Base-by-base conservation (phyloP, 2,329 filamentous ascomycete species). In the Thelonectria blattea region DNA sequence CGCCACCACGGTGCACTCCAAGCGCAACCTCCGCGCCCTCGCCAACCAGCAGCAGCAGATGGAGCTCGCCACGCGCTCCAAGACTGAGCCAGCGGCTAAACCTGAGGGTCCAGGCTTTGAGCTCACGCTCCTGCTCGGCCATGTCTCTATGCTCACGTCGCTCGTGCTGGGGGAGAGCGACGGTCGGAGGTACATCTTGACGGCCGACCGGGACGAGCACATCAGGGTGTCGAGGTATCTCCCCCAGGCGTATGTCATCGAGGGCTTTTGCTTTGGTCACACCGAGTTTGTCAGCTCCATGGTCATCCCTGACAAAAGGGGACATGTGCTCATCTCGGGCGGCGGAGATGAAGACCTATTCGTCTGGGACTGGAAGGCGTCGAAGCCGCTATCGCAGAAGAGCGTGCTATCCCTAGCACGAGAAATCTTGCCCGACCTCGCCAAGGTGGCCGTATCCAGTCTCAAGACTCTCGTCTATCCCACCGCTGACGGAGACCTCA, bases 121-220 rank as follows among this genome's bases (percentile, higher is more conserved):
- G 68, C 86, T 92, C 68, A 85, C 88, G 39, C 81, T 97, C 1
- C 81, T 97, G 8, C 86, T 99, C 1, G 95, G 95, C 12, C 95
- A 99, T 76, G 95, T 99, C 14, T 97, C 94, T 1, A 91, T 98
- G 86, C 85, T 99, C 51, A 97, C 93, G 1, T 89, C 92, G 70
- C 74, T 97, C 52, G 76, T 81, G 2, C 80, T 87, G 43, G 83
- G 81, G 6, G 79, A 71, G 73, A 81, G 65, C 63, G 78, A 67
- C 61, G 74, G 68, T 22, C 73, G 74, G 27, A 75, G 74, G 15
- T 86, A 85, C 66, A 84, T 87, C 71, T 65, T 88, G 66, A 86
- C 85, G 0, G 80, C 78, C 6, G 82, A 87, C 64, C 79, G 85
- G 12, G 84, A 86, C 71, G 81, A 87, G 65, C 95, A 99, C 76